These are phyloP conservation scores for Mrakiaceae sp. DNA, from an alignment of 1,284 basidiomycete species.

Conservation along the genomic window DNA sequence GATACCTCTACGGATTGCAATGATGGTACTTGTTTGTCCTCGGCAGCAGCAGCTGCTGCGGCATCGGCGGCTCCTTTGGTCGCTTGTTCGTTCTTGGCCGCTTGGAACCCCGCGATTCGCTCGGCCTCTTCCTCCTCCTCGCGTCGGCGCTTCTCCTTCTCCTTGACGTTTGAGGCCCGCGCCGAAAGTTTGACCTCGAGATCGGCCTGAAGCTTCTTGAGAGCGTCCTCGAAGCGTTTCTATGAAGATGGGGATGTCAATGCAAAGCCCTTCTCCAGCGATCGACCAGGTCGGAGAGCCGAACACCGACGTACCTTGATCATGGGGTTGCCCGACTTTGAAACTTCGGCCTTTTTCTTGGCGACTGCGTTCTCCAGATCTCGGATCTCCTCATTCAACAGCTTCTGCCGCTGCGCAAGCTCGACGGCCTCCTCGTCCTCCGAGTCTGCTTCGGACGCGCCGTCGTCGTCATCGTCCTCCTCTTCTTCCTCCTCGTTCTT, in stretches of 20 bases:
- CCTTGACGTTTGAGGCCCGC: slow-evolving; percentile 9
- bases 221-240: slow-evolving; percentile 87
- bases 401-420: slow-evolving; percentile 53
- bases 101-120: slow-evolving; percentile 3
- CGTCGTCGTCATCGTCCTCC: slow-evolving; percentile 24
- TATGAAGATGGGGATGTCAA: slow-evolving; percentile 28
- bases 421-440: slow-evolving; percentile 21
- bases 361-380: slow-evolving; percentile 78
- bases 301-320: slow-evolving; percentile 50
- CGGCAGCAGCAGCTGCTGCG: not conserved
- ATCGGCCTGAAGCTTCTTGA: slow-evolving; percentile 75
- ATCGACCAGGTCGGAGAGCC: slow-evolving; percentile 18
- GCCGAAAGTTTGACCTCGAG: slow-evolving; percentile 60
- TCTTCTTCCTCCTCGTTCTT: slow-evolving; percentile 40
- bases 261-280: not conserved
- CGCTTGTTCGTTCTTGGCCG: not conserved
- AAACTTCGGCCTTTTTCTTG: slow-evolving; percentile 73
- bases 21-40: not conserved
- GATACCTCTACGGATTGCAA: not conserved
- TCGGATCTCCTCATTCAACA: slow-evolving; percentile 77
- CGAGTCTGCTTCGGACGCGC: slow-evolving; percentile 16
- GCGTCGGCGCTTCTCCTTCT: slow-evolving; percentile 15
- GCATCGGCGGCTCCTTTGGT: slow-evolving; percentile 1
- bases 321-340: slow-evolving; percentile 76
- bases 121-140: slow-evolving; percentile 17